These are phyloP conservation scores for Sarocladium oryzae DNA, from an alignment of 2,329 filamentous ascomycete genomes.

Conservation along the genomic window DNA sequence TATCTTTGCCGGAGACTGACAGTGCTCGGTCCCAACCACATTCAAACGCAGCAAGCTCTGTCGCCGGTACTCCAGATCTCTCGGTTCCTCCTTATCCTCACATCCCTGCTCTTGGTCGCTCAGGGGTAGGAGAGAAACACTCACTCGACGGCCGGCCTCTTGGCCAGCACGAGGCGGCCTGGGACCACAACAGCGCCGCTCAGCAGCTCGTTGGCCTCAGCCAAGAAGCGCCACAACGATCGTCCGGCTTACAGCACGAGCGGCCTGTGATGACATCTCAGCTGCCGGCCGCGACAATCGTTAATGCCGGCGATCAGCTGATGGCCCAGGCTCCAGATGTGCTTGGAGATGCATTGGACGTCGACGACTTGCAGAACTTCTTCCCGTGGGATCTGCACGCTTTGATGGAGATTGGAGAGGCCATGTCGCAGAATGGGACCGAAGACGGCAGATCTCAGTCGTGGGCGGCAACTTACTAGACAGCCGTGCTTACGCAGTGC, in stretches of 20 bases:
- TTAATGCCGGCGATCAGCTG: slow-evolving; percentile 7
- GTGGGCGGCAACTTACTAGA: not conserved
- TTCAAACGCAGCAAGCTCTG: slow-evolving; percentile 9
- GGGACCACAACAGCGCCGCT: slow-evolving; percentile 22
- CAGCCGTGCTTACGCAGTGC: not conserved
- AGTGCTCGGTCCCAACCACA: slow-evolving; percentile 14
- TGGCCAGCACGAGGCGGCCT: slow-evolving; percentile 12
- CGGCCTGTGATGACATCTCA: slow-evolving; percentile 24
- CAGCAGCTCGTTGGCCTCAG: slow-evolving; percentile 17
- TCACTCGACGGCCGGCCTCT: not conserved
- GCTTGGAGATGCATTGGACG: slow-evolving; percentile 25
- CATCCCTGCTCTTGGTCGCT: not conserved
- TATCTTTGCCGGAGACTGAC: not conserved
- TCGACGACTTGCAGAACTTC: slow-evolving; percentile 32
- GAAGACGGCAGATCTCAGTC: slow-evolving; percentile 18
- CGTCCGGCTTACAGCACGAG: slow-evolving; percentile 30
- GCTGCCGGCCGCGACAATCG: slow-evolving; percentile 15
- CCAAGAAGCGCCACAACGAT: slow-evolving; percentile 17
- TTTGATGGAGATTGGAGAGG: slow-evolving; percentile 33
- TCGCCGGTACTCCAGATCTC: not conserved
- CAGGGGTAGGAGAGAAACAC: slow-evolving; percentile 2
- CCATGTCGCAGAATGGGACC: slow-evolving; percentile 27
- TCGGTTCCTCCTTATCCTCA: not conserved
- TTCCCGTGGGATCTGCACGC: slow-evolving; percentile 35
- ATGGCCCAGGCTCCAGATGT: not conserved